Base-by-base conservation (phyloP, 306 rosid genomes). In the Vigna nakashimae region DNA sequence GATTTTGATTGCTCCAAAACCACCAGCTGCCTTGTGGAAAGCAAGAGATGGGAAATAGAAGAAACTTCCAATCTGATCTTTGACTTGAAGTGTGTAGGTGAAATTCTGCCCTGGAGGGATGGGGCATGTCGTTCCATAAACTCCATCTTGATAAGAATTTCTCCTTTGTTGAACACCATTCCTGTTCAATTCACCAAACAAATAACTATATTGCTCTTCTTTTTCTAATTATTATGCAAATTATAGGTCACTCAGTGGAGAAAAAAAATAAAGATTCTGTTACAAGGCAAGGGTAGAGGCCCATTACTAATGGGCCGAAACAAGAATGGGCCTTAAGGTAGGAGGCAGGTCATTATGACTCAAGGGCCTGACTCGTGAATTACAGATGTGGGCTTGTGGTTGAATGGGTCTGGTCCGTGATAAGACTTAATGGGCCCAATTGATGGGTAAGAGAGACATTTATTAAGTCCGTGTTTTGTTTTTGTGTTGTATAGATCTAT, bases 21-120 rank as follows among this genome's bases (percentile, higher is more conserved):
- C 98, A 77, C 97, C 98, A 20, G 97, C 97, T 16, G 98, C 97
- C 45, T 94, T 94, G 62, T 94, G 98, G 52, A 90, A 84, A 55
- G 72, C 89, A 72, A 91, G 90, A 79, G 98, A 94, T 45, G 98
- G 98, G 79, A 90, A 94, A 71, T 94, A 94, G 86, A 75, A 94
- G 83, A 83, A 94, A 65, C 89, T 90, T 62, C 98, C 98, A 62
- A 92, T 92, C 56, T 94, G 98, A 67, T 94, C 98, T 64, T 94
- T 94, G 71, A 92, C 85, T 79, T 94, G 98, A 9, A 94, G 86
- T 18, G 80, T 90, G 93, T 89, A 94, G 24, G 98, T 94, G 83
- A 85, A 94, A 79, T 94, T 94, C 86, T 92, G 82, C 34, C 98
- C 97, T 4, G 97, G 88, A 43, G 96, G 98, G 43, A 94, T 94